Evolutionary conservation across 495 filamentous ascomycete genomes (phyloP).

Genomic region (Lepidopterella palustris): DNA sequence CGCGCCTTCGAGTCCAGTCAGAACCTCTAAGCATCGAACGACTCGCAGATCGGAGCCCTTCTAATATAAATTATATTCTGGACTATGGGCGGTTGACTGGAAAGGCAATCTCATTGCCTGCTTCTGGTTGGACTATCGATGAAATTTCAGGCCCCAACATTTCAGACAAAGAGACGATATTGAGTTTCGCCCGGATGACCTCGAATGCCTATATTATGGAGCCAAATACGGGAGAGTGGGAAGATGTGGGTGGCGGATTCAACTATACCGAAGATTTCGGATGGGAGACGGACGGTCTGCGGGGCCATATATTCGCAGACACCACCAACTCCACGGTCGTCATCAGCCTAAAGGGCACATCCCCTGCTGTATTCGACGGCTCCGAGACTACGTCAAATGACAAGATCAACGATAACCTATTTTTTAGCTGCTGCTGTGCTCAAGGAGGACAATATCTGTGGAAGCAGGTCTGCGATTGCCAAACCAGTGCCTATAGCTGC

Average conservation of each 20-base stretch:
- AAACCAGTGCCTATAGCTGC: slow-evolving; percentile 73
- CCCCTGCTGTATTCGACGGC: slow-evolving; percentile 86
- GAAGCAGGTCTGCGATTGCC: slow-evolving; percentile 88
- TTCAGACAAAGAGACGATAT: slow-evolving; percentile 75
- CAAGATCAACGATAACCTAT: slow-evolving; percentile 94
- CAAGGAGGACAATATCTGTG: slow-evolving; percentile 81
- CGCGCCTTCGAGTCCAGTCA: slow-evolving; percentile 51
- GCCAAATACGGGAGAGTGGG: slow-evolving; percentile 68
- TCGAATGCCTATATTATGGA: slow-evolving; percentile 78
- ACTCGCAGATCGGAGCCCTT: slow-evolving; percentile 68
- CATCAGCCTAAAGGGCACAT: slow-evolving; percentile 88
- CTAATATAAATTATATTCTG: slow-evolving; percentile 69
- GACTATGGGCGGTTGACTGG: slow-evolving; percentile 58
- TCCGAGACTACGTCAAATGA: slow-evolving; percentile 94
- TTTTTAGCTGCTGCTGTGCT: slow-evolving; percentile 95
- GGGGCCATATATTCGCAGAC: slow-evolving; percentile 89
- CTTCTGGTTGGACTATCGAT: slow-evolving; percentile 78
- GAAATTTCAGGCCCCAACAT: slow-evolving; percentile 72
- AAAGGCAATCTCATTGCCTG: slow-evolving; percentile 50
- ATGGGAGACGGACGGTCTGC: slow-evolving; percentile 81
- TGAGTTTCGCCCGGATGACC: slow-evolving; percentile 80
- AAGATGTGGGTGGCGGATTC: slow-evolving; percentile 65
- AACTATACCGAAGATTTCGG: slow-evolving; percentile 82
- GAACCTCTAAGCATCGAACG: slow-evolving; percentile 63
- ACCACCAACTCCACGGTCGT: slow-evolving; percentile 79